Evolutionary conservation across 768 basidiomycete genomes (phyloP).

Genomic region (Russula foetens): DNA sequence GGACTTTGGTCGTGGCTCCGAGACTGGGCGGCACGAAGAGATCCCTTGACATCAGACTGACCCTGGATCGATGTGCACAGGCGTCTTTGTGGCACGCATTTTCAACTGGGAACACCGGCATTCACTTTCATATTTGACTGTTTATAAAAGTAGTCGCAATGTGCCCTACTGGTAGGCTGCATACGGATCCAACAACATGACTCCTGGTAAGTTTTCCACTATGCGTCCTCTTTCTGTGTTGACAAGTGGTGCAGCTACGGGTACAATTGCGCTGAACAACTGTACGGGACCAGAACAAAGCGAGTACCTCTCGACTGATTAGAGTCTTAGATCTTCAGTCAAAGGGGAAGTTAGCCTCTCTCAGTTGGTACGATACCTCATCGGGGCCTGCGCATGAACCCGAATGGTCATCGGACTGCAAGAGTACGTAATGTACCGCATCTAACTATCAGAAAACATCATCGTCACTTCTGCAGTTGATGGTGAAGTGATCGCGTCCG

Average conservation of each 20-base stretch:
- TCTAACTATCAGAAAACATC: neutral
- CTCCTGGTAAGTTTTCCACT: slow-evolving; percentile 6
- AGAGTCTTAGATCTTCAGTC: slow-evolving; percentile 31
- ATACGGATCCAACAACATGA: slow-evolving; percentile 3
- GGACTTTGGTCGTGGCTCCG: neutral
- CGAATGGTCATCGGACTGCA: slow-evolving; percentile 49
- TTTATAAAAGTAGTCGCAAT: slow-evolving; percentile 9
- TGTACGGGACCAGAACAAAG: slow-evolving; percentile 1
- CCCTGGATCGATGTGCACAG: slow-evolving; percentile 3
- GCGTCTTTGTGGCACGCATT: slow-evolving; percentile 2
- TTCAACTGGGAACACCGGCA: neutral
- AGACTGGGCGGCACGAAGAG: neutral
- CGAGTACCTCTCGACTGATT: neutral
- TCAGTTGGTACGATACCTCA: slow-evolving; percentile 36
- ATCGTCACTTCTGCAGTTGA: slow-evolving; percentile 13
- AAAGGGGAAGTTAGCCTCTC: slow-evolving; percentile 23
- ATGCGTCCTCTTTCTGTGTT: neutral
- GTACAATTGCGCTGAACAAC: slow-evolving; percentile 20
- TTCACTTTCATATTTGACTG: neutral
- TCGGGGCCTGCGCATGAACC: slow-evolving; percentile 36
- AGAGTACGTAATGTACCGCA: slow-evolving; percentile 31
- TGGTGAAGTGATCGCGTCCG: slow-evolving; percentile 4
- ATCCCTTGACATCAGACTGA: slow-evolving; percentile 2
- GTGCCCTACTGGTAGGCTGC: neutral
- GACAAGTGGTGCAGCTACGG: slow-evolving; percentile 10